Evolutionary conservation across 192 early-diverging fungal genomes (phyloP).

Genomic region (Coemansia javaensis): DNA sequence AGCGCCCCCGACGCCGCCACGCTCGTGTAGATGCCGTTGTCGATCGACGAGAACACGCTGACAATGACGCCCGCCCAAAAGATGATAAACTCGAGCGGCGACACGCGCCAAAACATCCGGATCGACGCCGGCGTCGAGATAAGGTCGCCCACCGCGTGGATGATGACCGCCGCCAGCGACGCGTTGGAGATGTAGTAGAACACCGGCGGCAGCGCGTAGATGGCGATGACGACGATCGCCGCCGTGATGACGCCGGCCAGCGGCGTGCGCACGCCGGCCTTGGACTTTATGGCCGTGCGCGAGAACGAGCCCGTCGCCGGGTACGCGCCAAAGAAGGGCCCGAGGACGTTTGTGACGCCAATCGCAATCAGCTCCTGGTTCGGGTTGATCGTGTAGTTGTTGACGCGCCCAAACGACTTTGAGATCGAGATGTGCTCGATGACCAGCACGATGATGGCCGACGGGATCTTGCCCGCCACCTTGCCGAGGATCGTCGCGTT

Average conservation of each 20-base stretch:
- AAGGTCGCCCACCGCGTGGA: constrained; percentile 79
- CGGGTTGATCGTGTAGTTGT: constrained; percentile 77
- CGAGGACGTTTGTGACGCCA: constrained; percentile 81
- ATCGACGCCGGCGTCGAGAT: constrained; percentile 59
- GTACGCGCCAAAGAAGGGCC: constrained; percentile 82
- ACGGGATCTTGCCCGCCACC: constrained; percentile 54
- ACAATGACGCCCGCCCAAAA: constrained; percentile 52
- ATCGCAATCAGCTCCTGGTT: constrained; percentile 91
- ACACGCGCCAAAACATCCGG: constrained; percentile 61
- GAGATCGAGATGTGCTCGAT: constrained; percentile 89
- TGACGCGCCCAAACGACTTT: constrained; percentile 79
- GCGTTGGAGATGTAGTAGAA: constrained; percentile 86
- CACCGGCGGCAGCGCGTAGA: constrained; percentile 75
- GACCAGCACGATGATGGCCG: constrained; percentile 69
- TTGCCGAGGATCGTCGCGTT: constrained; percentile 49
- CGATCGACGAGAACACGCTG: constrained; percentile 54
- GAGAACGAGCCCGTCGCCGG: constrained; percentile 92
- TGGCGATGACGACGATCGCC: constrained; percentile 71
- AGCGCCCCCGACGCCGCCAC: constrained; percentile 65
- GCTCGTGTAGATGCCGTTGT: constrained; percentile 76
- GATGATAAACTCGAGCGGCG: constrained; percentile 47
- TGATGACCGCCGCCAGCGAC: constrained; percentile 76
- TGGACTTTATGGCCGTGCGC: constrained; percentile 85
- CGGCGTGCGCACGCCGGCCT: constrained; percentile 80
- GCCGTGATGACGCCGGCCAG: constrained; percentile 75